Evolutionary conservation across 176 grass and related monocot species (phyloP).

Genomic region (Oryza brachyantha): DNA sequence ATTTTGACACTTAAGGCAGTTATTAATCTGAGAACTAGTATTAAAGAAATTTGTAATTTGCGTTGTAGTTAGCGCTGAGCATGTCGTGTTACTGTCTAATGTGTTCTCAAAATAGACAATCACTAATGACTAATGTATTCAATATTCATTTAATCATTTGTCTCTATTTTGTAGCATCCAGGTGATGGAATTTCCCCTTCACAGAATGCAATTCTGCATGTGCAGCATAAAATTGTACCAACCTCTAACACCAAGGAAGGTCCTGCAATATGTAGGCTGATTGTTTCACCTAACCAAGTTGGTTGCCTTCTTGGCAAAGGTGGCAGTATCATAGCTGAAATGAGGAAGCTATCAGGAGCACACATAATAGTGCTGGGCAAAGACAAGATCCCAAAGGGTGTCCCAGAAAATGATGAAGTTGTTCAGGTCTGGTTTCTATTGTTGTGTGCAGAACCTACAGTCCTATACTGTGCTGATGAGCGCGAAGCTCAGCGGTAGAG

Average conservation of each 20-base stretch:
- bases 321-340: slow-evolving; percentile 82
- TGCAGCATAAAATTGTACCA: slow-evolving; percentile 65
- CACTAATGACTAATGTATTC: slow-evolving; percentile 34
- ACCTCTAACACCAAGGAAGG: slow-evolving; percentile 54
- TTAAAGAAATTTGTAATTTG: background rate
- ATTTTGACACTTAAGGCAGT: slow-evolving; percentile 14
- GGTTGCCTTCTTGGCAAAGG: slow-evolving; percentile 95
- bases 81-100: background rate
- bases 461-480: background rate
- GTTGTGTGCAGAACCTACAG: background rate
- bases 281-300: slow-evolving; percentile 75
- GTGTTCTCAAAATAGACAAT: slow-evolving; percentile 10
- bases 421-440: slow-evolving; percentile 62
- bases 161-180: slow-evolving; percentile 58
- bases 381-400: slow-evolving; percentile 66
- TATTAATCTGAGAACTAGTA: background rate
- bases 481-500: too few relatives aligned
- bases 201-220: slow-evolving; percentile 85
- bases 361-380: slow-evolving; percentile 77
- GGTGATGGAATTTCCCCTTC: slow-evolving; percentile 79
- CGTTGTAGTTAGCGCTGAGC: background rate
- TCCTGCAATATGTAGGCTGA: slow-evolving; percentile 45
- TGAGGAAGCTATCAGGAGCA: slow-evolving; percentile 91
- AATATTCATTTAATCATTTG: slow-evolving; percentile 10
- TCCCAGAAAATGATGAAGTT: slow-evolving; percentile 74